Evolutionary conservation across 2,329 filamentous ascomycete genomes (phyloP), one percentile per base, ranked within the genome.

Genomic region (Clonostachys rosea): DNA sequence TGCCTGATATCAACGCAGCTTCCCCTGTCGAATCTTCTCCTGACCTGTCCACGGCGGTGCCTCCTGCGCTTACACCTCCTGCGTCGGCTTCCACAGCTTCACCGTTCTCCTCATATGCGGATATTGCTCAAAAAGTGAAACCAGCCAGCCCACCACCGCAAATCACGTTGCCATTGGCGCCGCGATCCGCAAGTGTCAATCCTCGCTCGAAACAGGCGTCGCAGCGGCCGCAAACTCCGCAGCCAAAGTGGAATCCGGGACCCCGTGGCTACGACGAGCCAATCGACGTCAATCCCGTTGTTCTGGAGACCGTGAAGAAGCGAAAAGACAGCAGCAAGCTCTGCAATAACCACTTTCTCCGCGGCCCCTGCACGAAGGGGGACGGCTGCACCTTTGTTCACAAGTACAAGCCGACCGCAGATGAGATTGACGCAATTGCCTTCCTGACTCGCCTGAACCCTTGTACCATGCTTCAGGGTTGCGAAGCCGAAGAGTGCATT

Each of bases 321-420:
- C 69, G 79, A 49, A 75, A 73, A 47, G 75, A 74, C 34, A 65
- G 63, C 53, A 71, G 75, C 50, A 83, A 83, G 60, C 64, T 83
- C 8, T 84, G 81, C 67, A 84, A 84, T 58, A 80, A 80, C 43
- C 77, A 81, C 55, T 83, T 79, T 55, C 69, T 84, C 33, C 70
- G 78, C 16, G 79, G 78, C 0, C 74, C 74, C 9, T 84, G 81
- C 53, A 58, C 67, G 43, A 83, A 81, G 54, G 70, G 70, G 10
- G 66, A 72, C n/a, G 64, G 68, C 6, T 84, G 81, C 61, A 67
- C 64, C 44, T 84, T 82, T 54, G 75, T 78, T 49, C 81, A 84
- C 59, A 65, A 74, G 42, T 76, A 81, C 55, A 73, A 68, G 51
- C 71, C 75, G 4, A 73, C 67, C 6, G 62, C 68, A 18, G 78